Base-by-base conservation (phyloP, 2,329 filamentous ascomycete species). In the Fusarium sp. region DNA sequence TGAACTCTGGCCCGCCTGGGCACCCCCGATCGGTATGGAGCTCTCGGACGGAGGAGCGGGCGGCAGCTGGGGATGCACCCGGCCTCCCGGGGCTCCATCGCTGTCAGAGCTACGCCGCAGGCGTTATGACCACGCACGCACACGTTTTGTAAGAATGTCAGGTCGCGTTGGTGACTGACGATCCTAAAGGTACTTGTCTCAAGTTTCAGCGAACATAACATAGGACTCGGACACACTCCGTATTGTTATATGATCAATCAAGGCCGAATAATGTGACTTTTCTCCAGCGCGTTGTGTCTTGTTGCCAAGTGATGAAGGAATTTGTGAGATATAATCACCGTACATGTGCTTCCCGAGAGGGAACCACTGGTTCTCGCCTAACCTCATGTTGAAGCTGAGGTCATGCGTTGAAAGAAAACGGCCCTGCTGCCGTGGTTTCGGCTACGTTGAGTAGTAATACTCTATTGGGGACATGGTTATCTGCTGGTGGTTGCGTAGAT, bases 11-110 rank as follows among this genome's bases (percentile, higher is more conserved):
- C 63, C 73, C 72, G 69, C 71, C 68, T 72, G 56, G 53, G 57
- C 63, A 64, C 71, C 66, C 61, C 73, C 73, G 73, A 75, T 72
- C 73, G 73, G 73, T 74, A 71, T 74, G 73, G 73, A 57, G 65
- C 66, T 54, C 38, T 74, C 61, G 71, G 73, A 61, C 72, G 73
- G 73, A 75, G 72, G 71, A 72, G 64, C 72, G 71, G 72, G 54
- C 67, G 69, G 58, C 57, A 58, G 46, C 65, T 74, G 60, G 60
- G 68, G 66, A 65, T 43, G 57, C 60, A 56, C 53, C 65, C 69
- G 70, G 69, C 69, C 61, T 66, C 62, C 68, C 64, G 71, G 66
- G 57, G 49, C 65, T 67, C 68, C 68, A 67, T 57, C 59, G 44
- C 61, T 66, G 58, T 50, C 63, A 68, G 57, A 64, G 57, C 64